phyloP scores from a whole-genome alignment of 2,329 filamentous ascomycete species.

The Teratosphaeria viscida region DNA sequence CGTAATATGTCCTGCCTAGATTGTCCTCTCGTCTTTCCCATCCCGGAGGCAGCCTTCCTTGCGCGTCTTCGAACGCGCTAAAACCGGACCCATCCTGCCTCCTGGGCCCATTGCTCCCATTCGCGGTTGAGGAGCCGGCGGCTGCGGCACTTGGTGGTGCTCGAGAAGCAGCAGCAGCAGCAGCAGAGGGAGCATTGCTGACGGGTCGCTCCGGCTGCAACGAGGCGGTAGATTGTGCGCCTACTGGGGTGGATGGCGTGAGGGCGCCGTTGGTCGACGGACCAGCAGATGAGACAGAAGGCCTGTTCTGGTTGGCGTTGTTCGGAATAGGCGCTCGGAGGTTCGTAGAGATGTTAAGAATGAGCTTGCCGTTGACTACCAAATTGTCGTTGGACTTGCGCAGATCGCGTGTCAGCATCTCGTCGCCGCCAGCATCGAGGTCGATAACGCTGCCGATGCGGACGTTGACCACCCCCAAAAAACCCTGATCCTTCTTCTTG shows the following conservation, averaged over 20 bases:
- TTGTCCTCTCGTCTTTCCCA: constrained; percentile 97
- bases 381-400: constrained; percentile 98
- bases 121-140: constrained; percentile 17
- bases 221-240: constrained; percentile 28
- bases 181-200: constrained; percentile 14
- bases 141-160: constrained; percentile 14
- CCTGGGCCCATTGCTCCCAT: constrained; percentile 19
- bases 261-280: constrained; percentile 28
- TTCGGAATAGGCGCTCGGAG: constrained; percentile 58
- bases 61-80: constrained; percentile 93
- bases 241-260: constrained; percentile 30
- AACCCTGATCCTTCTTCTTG: constrained; percentile 99
- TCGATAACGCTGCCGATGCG: constrained; percentile 91
- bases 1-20: constrained; percentile 89
- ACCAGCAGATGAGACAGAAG: constrained; percentile 29
- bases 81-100: constrained; percentile 45
- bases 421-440: constrained; percentile 78
- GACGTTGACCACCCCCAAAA: constrained; percentile 94
- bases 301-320: constrained; percentile 31
- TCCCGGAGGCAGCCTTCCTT: constrained; percentile 80
- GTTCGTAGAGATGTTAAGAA: constrained; percentile 92
- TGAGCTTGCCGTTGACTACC: constrained; percentile 94
- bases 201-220: constrained; percentile 19
- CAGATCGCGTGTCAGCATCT: constrained; percentile 97
- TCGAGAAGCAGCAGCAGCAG: constrained; percentile 13